phyloP scores from a whole-genome alignment of 768 basidiomycete species.

The Mycena indigotica region DNA sequence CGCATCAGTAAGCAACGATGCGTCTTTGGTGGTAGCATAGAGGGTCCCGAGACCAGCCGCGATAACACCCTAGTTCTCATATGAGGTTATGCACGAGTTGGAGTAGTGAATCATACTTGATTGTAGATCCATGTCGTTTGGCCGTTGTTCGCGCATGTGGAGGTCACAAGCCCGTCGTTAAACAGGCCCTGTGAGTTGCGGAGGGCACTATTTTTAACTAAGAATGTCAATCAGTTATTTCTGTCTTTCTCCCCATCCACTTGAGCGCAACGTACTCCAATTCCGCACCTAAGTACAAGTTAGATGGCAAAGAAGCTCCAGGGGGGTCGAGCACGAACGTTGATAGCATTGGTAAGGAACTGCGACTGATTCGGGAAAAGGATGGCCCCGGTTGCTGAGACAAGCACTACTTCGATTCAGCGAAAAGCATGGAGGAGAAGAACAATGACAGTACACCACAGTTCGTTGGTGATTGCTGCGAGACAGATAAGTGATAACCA shows the following conservation, averaged over 20 bases:
- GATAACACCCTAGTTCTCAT: slow-evolving; percentile 46
- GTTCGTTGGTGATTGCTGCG: slow-evolving; percentile 56
- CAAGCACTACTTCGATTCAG: slow-evolving; percentile 29
- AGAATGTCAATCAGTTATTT: neutral
- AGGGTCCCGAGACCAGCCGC: slow-evolving; percentile 55
- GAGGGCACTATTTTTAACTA: slow-evolving; percentile 48
- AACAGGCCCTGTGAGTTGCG: slow-evolving; percentile 47
- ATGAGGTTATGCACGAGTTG: neutral
- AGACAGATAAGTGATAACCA: neutral
- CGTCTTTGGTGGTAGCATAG: slow-evolving; percentile 41
- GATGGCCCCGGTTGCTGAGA: slow-evolving; percentile 51
- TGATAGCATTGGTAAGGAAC: slow-evolving; percentile 52
- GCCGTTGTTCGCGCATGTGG: slow-evolving; percentile 45
- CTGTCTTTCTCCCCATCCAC: no score
- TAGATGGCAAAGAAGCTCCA: neutral
- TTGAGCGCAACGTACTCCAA: slow-evolving; percentile 43
- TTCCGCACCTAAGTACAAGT: slow-evolving; percentile 30
- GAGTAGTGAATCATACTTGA: slow-evolving; percentile 36
- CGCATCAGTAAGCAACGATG: slow-evolving; percentile 45
- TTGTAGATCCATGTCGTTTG: slow-evolving; percentile 66
- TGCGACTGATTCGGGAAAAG: slow-evolving; percentile 34
- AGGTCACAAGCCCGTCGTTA: slow-evolving; percentile 45
- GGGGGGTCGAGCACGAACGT: slow-evolving; percentile 33
- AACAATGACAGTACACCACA: slow-evolving; percentile 40
- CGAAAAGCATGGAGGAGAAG: neutral